Base-by-base conservation (phyloP, 2,329 filamentous ascomycete genomes). In the Epicoccum sorghinum region DNA sequence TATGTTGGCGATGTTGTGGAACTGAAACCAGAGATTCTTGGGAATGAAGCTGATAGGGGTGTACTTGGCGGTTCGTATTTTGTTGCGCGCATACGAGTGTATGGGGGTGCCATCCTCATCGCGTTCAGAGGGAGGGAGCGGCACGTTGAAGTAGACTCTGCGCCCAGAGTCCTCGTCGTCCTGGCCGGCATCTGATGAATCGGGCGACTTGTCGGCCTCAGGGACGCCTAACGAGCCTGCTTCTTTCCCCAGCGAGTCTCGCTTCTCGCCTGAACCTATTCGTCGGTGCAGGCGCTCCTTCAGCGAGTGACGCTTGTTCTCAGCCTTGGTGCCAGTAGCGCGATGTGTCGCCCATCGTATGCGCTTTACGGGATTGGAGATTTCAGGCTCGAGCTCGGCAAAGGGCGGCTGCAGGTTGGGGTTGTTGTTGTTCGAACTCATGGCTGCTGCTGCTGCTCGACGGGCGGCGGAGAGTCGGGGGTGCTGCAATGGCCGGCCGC, bases 31-130 rank as follows among this genome's bases (percentile, higher is more conserved):
- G 70, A 99, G 73, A 77, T 99, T 98, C 80, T 98, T 98, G 12
- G 95, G 95, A 25, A 99, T 76, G 77, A 99, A 99, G 56, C 90
- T 96, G 60, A 99, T 77, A 7, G 96, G 89, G 7, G 95, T 99
- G 76, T 99, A 99, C 78, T 98, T 99, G 55, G 95, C 91, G 3
- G 95, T 99, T 65, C 96, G 85, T 74, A 99, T 96, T 82, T 99
- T 99, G 81, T 99, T 99, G 63, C 93, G 84, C 43, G 90, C 83
- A 75, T 89, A 99, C 22, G 84, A 80, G 52, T 84, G 81, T 48
- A 80, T 74, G 2, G 92, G 89, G 55, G 86, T 82, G 32, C 93
- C 95, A 41, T 96, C 86, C 58, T 95, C 90, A 70, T 97, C 91
- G 66, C 88, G 82, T 60, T 89, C 84, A 23, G 88, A 83, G 38